Evolutionary conservation across 805 yeast genomes (phyloP).

Genomic region (Torulaspora microellipsoides): DNA sequence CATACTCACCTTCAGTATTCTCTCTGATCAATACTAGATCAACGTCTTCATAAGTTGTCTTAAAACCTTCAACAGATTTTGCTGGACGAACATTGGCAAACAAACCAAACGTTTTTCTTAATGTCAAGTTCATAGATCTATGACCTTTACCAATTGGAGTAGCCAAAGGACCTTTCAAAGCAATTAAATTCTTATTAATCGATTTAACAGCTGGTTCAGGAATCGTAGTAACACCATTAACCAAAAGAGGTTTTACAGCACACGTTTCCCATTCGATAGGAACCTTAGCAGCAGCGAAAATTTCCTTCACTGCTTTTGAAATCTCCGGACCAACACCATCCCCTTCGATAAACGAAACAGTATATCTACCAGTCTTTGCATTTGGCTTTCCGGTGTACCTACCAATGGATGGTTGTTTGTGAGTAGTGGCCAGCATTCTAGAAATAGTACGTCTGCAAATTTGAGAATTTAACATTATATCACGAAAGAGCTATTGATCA

Average conservation of each 20-base stretch:
- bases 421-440: slow-evolving; percentile 24
- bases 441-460: slow-evolving; percentile 18
- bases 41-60: slow-evolving; percentile 76
- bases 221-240: slow-evolving; percentile 88
- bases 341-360: slow-evolving; percentile 96
- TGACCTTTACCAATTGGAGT: slow-evolving; percentile 99
- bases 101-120: slow-evolving; percentile 93
- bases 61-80: slow-evolving; percentile 85
- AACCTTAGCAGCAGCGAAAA: slow-evolving; percentile 88
- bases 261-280: slow-evolving; percentile 98
- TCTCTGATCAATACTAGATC: slow-evolving; percentile 96
- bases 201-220: slow-evolving; percentile 90
- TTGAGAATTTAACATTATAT: slow-evolving; percentile 21
- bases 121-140: slow-evolving; percentile 92
- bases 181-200: slow-evolving; percentile 88
- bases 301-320: slow-evolving; percentile 87
- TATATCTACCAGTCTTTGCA: slow-evolving; percentile 71
- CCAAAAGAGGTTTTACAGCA: slow-evolving; percentile 89
- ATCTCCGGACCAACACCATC: slow-evolving; percentile 98
- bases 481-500: not conserved
- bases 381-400: slow-evolving; percentile 33
- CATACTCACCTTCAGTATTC: slow-evolving; percentile 99
- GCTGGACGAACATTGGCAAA: slow-evolving; percentile 98
- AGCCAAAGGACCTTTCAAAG: slow-evolving; percentile 96
- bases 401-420: slow-evolving; percentile 33